A percentile compares a stretch with the other conserved stretches of the same genome.
phyloP scores from a whole-genome alignment of 176 grass and related monocot genomes.

The Carex kokanica region DNA sequence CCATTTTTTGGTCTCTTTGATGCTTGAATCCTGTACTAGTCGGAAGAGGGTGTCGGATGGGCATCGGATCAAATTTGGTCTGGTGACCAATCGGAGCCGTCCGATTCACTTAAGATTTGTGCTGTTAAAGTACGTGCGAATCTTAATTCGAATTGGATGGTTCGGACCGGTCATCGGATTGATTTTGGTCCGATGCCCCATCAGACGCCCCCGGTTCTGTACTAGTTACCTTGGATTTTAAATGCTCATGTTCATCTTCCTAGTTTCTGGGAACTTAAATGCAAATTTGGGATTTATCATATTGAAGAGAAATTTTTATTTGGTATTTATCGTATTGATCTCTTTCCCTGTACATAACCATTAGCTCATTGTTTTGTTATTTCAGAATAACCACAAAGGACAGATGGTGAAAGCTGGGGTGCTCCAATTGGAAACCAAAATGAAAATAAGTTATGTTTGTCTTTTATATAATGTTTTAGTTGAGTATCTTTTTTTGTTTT shows the following conservation, averaged over 20 bases:
- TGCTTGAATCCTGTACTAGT: not conserved
- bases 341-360: not conserved
- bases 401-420: conserved; percentile 48
- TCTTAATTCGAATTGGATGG: no score
- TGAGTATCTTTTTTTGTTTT: conserved; percentile 39
- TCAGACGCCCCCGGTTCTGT: not conserved
- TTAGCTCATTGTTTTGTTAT: not conserved
- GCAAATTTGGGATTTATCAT: not conserved
- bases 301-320: not conserved
- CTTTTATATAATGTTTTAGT: conserved; percentile 25
- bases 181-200: no score
- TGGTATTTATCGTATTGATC: conserved; percentile 10
- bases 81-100: no score
- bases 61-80: no score
- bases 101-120: no score
- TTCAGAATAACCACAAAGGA: conserved; percentile 55
- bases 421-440: conserved; percentile 27
- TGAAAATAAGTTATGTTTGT: conserved; percentile 57
- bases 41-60: no score
- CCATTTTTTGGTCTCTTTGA: not conserved
- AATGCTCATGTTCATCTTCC: not conserved
- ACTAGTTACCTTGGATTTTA: not conserved
- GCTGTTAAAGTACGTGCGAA: no score
- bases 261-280: not conserved
- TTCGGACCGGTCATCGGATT: no score